These are phyloP conservation scores for Pythium grandisporangium DNA, from an alignment of 352 stramenopile species.

Conservation along the genomic window DNA sequence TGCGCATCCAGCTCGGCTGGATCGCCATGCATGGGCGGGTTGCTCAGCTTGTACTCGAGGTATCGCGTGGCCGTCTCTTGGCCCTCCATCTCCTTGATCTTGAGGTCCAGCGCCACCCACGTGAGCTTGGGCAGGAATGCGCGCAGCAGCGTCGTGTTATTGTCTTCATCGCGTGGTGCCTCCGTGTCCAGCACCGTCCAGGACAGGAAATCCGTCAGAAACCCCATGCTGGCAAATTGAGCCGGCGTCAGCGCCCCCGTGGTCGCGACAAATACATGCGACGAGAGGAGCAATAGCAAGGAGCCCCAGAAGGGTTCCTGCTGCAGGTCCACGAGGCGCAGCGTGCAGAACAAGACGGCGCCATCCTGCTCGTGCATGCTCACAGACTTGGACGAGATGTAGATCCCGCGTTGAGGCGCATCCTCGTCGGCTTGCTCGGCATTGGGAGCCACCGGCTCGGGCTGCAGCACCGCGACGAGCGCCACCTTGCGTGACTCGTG, in stretches of 20 bases:
- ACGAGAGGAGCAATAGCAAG: conserved; percentile 47
- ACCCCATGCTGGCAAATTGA: conserved; percentile 36
- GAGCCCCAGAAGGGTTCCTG: conserved; percentile 53
- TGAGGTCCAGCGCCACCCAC: conserved; percentile 65
- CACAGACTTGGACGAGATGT: conserved; percentile 32
- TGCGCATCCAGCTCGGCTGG: conserved; percentile 34
- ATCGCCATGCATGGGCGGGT: conserved; percentile 17
- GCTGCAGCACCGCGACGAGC: conserved; percentile 44
- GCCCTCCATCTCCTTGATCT: conserved; percentile 73
- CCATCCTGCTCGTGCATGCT: conserved; percentile 39
- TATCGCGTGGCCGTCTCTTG: conserved; percentile 49
- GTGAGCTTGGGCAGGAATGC: conserved; percentile 47
- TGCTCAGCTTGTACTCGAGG: conserved; percentile 54
- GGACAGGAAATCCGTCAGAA: conserved; percentile 35
- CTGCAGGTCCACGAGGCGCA: conserved; percentile 36
- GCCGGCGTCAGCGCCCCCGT: conserved; percentile 21
- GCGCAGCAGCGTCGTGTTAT: conserved; percentile 35
- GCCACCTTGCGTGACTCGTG: conserved; percentile 38
- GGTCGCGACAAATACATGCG: conserved; percentile 38
- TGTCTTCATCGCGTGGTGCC: conserved; percentile 10
- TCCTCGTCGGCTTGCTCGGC: conserved; percentile 14
- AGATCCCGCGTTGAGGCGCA: conserved; percentile 48
- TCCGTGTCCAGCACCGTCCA: conserved; percentile 26
- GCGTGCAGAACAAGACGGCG: conserved; percentile 33
- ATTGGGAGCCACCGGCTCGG: conserved; percentile 6